Evolutionary conservation across 768 basidiomycete genomes (phyloP).

Genomic region (Tubosaeta brunneosetosa): DNA sequence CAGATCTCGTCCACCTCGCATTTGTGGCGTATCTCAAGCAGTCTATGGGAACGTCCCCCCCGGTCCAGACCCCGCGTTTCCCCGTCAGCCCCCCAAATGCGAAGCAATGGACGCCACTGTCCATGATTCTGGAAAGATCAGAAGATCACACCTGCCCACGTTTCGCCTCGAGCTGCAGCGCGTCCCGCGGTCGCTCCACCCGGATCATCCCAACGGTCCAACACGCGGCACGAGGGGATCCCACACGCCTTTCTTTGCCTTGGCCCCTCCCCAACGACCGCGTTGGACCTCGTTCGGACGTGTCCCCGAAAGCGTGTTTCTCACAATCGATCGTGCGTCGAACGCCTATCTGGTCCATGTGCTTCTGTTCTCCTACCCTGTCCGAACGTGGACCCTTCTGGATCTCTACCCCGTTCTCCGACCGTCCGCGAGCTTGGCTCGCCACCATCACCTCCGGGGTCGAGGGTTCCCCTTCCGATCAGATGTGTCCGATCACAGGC

Average conservation of each 20-base stretch:
- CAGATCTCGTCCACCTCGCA: background rate
- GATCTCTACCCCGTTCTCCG: background rate
- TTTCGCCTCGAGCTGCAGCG: background rate
- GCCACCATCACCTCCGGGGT: background rate
- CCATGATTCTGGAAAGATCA: background rate
- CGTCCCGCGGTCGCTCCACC: too few relatives aligned
- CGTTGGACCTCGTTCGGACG: background rate
- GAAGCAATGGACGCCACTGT: background rate
- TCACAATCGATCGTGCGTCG: background rate
- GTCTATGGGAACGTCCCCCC: background rate
- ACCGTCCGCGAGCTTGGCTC: background rate
- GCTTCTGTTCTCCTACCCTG: background rate
- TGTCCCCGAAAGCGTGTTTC: background rate
- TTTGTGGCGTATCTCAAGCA: background rate
- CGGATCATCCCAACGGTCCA: background rate
- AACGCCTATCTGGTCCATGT: background rate
- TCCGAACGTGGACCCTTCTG: background rate
- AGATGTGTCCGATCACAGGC: background rate
- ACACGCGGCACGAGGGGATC: background rate
- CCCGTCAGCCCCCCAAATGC: background rate
- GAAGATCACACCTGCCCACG: background rate
- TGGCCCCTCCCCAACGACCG: too few relatives aligned
- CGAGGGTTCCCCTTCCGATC: background rate
- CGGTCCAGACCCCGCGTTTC: background rate
- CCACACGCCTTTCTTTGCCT: background rate